Conservation (phyloP, 176 grass and related monocot genomes). For the Raddia guianensis region DNA sequence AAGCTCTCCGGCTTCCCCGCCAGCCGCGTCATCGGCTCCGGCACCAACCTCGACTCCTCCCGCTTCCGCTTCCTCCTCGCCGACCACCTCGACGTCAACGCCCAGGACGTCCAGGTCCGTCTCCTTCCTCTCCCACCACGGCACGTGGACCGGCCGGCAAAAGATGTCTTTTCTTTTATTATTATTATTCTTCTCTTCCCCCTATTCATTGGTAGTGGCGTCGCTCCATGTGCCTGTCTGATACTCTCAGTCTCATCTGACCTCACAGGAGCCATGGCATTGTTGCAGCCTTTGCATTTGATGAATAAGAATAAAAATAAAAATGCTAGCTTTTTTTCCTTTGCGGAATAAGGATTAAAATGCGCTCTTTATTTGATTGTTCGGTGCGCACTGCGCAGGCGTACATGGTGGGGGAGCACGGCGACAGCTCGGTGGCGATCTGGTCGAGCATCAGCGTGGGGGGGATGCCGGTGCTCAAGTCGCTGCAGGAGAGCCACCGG, state of each 20-base stretch:
- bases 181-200: no score
- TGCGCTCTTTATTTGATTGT: no score
- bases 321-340: no score
- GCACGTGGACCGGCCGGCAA: not conserved
- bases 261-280: no score
- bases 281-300: no score
- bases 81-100: slow-evolving; percentile 77
- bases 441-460: slow-evolving; percentile 75
- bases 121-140: not conserved
- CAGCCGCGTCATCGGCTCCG: slow-evolving; percentile 57
- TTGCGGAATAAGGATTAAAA: no score
- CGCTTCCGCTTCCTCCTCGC: slow-evolving; percentile 68
- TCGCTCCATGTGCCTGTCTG: slow-evolving; percentile 37
- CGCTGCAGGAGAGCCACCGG: slow-evolving; percentile 51
- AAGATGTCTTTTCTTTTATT: not conserved
- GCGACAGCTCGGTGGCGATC: slow-evolving; percentile 82
- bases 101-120: slow-evolving; percentile 72
- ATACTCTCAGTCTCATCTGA: no score
- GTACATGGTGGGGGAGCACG: slow-evolving; percentile 88
- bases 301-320: no score
- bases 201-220: not conserved
- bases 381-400: slow-evolving; percentile 34
- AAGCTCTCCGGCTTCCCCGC: slow-evolving; percentile 73
- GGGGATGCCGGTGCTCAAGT: slow-evolving; percentile 67
- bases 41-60: slow-evolving; percentile 76